Evolutionary conservation across 768 basidiomycete species (phyloP).

Genomic region (Lactifluus echinatus): DNA sequence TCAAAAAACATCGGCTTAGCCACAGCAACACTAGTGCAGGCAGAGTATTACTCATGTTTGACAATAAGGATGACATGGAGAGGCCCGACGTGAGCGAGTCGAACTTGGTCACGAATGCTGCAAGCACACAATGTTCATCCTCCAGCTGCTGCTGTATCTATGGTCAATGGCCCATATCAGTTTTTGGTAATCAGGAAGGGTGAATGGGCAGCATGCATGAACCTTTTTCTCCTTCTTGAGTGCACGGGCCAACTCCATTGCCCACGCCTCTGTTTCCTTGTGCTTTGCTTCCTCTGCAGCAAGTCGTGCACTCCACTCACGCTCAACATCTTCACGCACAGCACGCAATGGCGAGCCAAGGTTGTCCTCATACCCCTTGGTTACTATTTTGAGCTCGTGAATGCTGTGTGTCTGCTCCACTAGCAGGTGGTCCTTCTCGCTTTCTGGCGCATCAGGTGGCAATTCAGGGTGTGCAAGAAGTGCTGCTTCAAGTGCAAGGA

Average conservation of each 20-base stretch:
- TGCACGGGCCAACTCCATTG: constrained; percentile 61
- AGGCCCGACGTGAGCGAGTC: constrained; percentile 54
- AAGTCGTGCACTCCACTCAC: constrained; percentile 56
- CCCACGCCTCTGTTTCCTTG: constrained; percentile 71
- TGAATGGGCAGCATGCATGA: not conserved
- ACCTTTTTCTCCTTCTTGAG: constrained; percentile 72
- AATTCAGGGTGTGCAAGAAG: constrained; percentile 62
- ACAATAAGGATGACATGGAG: not conserved
- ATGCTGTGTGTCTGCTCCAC: constrained; percentile 68
- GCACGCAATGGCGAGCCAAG: constrained; percentile 57
- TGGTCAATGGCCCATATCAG: not conserved
- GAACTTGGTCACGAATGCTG: constrained; percentile 75
- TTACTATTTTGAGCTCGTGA: constrained; percentile 64
- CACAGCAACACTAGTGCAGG: too few relatives aligned
- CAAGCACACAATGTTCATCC: constrained; percentile 67
- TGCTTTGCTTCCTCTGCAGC: constrained; percentile 47
- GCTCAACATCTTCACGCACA: constrained; percentile 66
- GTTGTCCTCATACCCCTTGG: constrained; percentile 65
- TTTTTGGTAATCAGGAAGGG: not conserved
- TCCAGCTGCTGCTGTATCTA: constrained; percentile 58
- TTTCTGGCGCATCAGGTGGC: constrained; percentile 54
- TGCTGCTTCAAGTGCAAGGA: constrained; percentile 74
- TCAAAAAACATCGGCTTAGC: too few relatives aligned
- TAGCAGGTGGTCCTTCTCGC: constrained; percentile 68
- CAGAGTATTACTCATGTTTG: constrained; percentile 1